Evolutionary conservation across 495 filamentous ascomycete genomes (phyloP), one percentile per base, ranked within the genome.

Genomic region (Xylaria telfairii): DNA sequence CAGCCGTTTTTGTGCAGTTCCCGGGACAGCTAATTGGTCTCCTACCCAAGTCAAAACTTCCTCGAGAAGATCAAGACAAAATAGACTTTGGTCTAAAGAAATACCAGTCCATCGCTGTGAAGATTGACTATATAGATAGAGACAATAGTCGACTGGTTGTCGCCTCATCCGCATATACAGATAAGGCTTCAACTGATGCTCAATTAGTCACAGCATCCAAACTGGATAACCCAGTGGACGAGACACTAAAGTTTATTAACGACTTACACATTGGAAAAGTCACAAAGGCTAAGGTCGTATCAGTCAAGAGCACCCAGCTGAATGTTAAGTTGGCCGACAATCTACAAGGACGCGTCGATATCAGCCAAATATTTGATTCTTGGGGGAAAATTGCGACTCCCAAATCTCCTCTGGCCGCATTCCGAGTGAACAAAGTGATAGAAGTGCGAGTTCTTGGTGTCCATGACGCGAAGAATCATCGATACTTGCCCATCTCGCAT

Each of bases 291-390:
- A 90, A 86, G 68, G 88, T 99, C 51, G 85, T 84, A 49, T 92
- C 93, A 10, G 80, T 97, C 71, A 97, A 96, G 79, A 89, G 89
- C 39, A 97, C 94, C 0, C 96, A 98, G 76, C 81, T 99, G 64
- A 97, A 98, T 73, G 93, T 98, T 24, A 88, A 91, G 69, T 85
- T 98, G 67, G 93, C 93, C 51, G 93, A 97, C 75, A 94, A 94
- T 75, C 84, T 98, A 44, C 93, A 95, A 78, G 96, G 95, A 26
- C 92, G 96, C 26, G 90, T 99, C 57, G 94, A 97, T 76, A 87
- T 95, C 0, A 96, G 95, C 13, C 93, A 97, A 74, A 76, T 94
- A 42, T 99, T 94, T 76, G 92, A 98, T 77, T 84, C 84, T 3
- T 97, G 91, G 90, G 92, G 96, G 39, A 90, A 93, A 41, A 93